Conservation (phyloP, 2,329 filamentous ascomycete species). For the Lasiodiplodia sp. region DNA sequence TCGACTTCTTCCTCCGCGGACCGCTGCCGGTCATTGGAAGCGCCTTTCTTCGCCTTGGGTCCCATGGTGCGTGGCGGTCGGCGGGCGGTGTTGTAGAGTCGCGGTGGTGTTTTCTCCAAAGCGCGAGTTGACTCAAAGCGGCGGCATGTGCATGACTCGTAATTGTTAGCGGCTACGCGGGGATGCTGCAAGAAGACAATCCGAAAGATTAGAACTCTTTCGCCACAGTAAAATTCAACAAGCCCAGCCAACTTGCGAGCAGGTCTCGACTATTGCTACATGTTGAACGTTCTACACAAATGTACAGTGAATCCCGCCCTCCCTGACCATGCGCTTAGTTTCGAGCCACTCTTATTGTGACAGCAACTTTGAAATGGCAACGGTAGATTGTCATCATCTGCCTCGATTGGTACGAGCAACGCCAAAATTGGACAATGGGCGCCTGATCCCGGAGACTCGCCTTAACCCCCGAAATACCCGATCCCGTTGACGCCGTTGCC, state of each 20-base stretch:
- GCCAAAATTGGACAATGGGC: conserved; percentile 24
- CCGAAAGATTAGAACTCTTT: neutral
- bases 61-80: conserved; percentile 47
- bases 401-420: conserved; percentile 7
- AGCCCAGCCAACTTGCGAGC: no score
- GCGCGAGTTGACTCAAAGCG: conserved; percentile 22
- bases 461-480: conserved; percentile 8
- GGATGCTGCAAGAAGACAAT: neutral
- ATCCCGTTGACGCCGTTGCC: conserved; percentile 19
- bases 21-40: conserved; percentile 42
- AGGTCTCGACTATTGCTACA: conserved; percentile 1
- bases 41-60: conserved; percentile 56
- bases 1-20: conserved; percentile 64
- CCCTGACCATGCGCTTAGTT: neutral
- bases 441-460: conserved; percentile 5
- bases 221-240: neutral
- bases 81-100: neutral
- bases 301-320: neutral
- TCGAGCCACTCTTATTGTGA: neutral
- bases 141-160: conserved; percentile 26
- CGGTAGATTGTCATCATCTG: conserved; percentile 17
- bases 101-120: conserved; percentile 19
- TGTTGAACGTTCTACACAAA: neutral
- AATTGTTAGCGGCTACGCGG: conserved; percentile 22
- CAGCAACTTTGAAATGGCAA: conserved; percentile 8